phyloP scores from a whole-genome alignment of 208 protist genomes.

The Trypanosoma platydactyli region DNA sequence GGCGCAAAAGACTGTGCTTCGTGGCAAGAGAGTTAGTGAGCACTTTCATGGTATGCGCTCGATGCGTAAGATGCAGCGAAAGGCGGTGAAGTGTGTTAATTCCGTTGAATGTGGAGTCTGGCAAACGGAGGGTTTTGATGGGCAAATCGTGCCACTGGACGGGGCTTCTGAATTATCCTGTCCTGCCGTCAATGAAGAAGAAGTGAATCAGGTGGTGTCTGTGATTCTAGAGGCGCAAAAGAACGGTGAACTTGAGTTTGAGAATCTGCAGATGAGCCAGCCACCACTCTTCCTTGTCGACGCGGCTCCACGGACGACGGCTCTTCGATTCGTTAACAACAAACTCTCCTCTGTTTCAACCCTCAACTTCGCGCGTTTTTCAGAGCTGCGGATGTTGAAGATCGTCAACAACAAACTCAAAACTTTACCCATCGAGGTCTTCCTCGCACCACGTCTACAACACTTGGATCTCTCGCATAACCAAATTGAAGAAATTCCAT shows the following conservation, averaged over 20 bases:
- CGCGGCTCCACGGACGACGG: constrained; percentile 28
- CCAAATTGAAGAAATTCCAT: constrained; percentile 55
- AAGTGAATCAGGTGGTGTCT: constrained; percentile 13
- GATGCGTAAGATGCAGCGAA: constrained; percentile 48
- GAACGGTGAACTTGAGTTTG: constrained; percentile 26
- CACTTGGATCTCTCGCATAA: constrained; percentile 78
- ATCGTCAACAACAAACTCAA: constrained; percentile 60
- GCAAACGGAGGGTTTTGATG: not conserved
- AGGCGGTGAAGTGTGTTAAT: constrained; percentile 22
- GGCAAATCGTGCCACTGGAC: not conserved
- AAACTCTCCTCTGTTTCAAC: constrained; percentile 29
- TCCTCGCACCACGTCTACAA: constrained; percentile 53
- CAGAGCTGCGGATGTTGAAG: constrained; percentile 46
- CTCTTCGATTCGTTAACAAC: constrained; percentile 49
- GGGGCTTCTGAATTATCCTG: not conserved
- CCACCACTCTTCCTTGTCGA: constrained; percentile 16
- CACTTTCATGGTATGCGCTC: constrained; percentile 61
- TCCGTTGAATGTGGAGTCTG: not conserved
- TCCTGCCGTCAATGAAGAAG: not conserved
- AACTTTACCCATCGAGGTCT: constrained; percentile 56
- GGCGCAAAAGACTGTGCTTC: constrained; percentile 44
- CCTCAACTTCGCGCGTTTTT: constrained; percentile 46
- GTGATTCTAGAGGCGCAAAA: constrained; percentile 3
- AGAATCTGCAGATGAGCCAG: constrained; percentile 26
- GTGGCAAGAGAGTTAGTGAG: constrained; percentile 57